Evolutionary conservation across 1,139 yeast species (phyloP).

Genomic region (Saccharomycopsis hybrid): DNA sequence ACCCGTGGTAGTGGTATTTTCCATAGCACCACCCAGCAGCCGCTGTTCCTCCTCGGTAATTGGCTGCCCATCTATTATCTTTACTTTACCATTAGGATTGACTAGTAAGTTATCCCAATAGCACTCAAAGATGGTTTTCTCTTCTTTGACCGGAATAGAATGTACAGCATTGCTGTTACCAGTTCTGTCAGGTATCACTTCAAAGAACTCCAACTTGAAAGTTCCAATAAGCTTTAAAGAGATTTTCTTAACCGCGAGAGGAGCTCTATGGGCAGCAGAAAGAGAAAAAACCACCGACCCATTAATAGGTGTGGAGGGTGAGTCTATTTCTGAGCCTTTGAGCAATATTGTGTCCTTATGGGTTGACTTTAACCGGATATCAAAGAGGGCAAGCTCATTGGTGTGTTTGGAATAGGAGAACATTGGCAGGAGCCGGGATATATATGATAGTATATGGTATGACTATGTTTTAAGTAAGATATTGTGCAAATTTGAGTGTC

Average conservation of each 20-base stretch:
- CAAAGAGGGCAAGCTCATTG: slow-evolving; percentile 10
- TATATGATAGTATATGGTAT: too few species aligned
- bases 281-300: slow-evolving; percentile 54
- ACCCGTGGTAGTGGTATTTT: not conserved
- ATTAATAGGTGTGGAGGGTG: slow-evolving; percentile 44
- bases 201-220: slow-evolving; percentile 48
- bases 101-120: slow-evolving; percentile 56
- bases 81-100: slow-evolving; percentile 39
- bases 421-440: not conserved
- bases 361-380: slow-evolving; percentile 38
- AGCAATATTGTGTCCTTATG: slow-evolving; percentile 49
- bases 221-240: slow-evolving; percentile 46
- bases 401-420: not conserved
- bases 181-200: slow-evolving; percentile 32
- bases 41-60: not conserved
- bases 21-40: not conserved
- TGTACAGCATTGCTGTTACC: slow-evolving; percentile 33
- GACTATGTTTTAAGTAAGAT: too few species aligned
- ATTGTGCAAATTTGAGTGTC: too few species aligned
- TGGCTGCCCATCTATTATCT: slow-evolving; percentile 18
- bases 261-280: slow-evolving; percentile 31
- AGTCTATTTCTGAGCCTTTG: slow-evolving; percentile 52
- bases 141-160: slow-evolving; percentile 36
- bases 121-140: slow-evolving; percentile 43
- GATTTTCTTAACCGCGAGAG: slow-evolving; percentile 43